Conservation (phyloP, 768 basidiomycete species). For the Calocera cornea region DNA sequence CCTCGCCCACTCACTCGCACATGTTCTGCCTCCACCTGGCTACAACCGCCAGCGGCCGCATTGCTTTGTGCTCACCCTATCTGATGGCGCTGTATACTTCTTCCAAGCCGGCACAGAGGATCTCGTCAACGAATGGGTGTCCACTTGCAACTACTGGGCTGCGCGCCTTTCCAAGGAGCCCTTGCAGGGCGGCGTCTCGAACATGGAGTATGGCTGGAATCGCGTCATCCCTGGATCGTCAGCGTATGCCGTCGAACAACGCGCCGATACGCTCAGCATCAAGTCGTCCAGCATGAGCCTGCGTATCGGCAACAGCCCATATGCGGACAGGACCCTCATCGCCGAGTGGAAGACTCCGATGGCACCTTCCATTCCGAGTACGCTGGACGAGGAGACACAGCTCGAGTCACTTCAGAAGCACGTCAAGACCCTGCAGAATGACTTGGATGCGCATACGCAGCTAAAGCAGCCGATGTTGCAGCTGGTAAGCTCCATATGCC, state of each 20-base stretch:
- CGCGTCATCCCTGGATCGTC: constrained; percentile 39
- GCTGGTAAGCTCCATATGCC: constrained; percentile 39
- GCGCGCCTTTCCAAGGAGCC: constrained; percentile 92
- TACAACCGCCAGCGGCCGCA: constrained; percentile 83
- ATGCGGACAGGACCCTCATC: constrained; percentile 60
- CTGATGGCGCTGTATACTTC: constrained; percentile 86
- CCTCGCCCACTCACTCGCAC: constrained; percentile 77
- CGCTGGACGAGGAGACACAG: constrained; percentile 85
- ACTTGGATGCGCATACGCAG: constrained; percentile 71
- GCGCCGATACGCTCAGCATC: constrained; percentile 53
- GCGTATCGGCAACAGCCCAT: constrained; percentile 65
- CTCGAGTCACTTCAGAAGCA: constrained; percentile 80
- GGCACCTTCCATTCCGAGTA: constrained; percentile 68
- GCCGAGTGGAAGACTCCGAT: constrained; percentile 92
- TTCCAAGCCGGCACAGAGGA: constrained; percentile 99
- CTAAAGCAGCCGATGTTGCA: constrained; percentile 68
- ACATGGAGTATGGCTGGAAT: constrained; percentile 99
- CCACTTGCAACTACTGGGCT: constrained; percentile 99
- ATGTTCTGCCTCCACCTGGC: constrained; percentile 78
- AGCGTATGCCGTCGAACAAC: constrained; percentile 32
- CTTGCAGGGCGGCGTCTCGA: constrained; percentile 87
- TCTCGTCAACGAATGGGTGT: constrained; percentile 97
- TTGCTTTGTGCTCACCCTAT: constrained; percentile 85
- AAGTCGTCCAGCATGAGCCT: constrained; percentile 55
- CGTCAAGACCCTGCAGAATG: constrained; percentile 56